phyloP scores from a whole-genome alignment of 2,329 filamentous ascomycete genomes.

The Alternaria sp. region DNA sequence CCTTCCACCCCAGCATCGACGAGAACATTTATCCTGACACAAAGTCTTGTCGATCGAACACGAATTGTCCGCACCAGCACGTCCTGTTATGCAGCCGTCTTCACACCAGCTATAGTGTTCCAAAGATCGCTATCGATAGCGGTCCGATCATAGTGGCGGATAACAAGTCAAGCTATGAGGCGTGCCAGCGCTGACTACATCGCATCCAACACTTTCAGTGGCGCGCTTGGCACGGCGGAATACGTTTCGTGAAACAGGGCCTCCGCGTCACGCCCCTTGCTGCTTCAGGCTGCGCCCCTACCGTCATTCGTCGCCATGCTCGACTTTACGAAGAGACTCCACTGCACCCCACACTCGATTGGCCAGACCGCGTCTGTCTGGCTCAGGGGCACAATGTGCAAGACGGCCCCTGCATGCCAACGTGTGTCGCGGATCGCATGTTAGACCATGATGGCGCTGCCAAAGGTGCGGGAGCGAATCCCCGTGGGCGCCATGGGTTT shows the following conservation, averaged over 20 bases:
- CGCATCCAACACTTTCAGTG: conserved; percentile 7
- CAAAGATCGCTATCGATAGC: conserved; percentile 6
- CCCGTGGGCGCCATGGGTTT: conserved; percentile 29
- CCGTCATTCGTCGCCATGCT: conserved; percentile 26
- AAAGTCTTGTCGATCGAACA: conserved; percentile 15
- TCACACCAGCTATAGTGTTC: neutral
- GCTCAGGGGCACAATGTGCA: conserved; percentile 36
- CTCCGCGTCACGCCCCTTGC: conserved; percentile 28
- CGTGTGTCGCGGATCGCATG: conserved; percentile 19
- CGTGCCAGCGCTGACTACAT: conserved; percentile 14
- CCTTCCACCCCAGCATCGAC: conserved; percentile 12
- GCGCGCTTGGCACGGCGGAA: conserved; percentile 26
- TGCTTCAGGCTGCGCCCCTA: conserved; percentile 26
- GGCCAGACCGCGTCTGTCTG: conserved; percentile 30
- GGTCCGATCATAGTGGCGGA: neutral
- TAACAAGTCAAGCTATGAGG: neutral
- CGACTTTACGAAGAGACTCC: conserved; percentile 21
- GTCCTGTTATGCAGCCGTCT: neutral
- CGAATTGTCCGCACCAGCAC: conserved; percentile 13
- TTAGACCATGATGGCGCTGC: conserved; percentile 16
- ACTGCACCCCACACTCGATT: conserved; percentile 26
- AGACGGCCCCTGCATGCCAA: conserved; percentile 31
- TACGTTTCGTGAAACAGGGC: conserved; percentile 40
- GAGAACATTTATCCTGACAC: conserved; percentile 31
- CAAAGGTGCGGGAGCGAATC: conserved; percentile 23